These are phyloP conservation scores for Marasmius oreades DNA, from an alignment of 1,284 basidiomycete species.

Conservation along the genomic window DNA sequence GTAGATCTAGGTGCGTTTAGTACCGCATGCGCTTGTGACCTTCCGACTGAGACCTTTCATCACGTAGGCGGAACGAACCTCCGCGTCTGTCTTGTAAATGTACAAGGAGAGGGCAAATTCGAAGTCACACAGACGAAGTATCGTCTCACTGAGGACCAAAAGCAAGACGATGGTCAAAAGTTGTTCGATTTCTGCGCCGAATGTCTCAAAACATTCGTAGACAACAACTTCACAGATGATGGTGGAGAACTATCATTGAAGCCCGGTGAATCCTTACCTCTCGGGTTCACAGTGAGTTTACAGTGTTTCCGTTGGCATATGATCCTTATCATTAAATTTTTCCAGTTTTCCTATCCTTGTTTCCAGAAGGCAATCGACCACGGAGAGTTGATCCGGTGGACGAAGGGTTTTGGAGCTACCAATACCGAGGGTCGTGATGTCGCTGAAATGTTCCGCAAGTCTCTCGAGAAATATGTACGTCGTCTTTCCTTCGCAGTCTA, in stretches of 20 bases:
- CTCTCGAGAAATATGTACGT: conserved; percentile 72
- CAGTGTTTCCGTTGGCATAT: conserved; percentile 1
- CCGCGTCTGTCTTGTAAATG: conserved; percentile 93
- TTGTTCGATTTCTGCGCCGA: conserved; percentile 98
- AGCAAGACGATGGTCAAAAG: conserved; percentile 93
- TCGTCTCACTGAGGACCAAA: conserved; percentile 95
- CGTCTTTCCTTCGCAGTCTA: neutral
- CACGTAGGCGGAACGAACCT: conserved; percentile 86
- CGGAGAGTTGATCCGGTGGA: conserved; percentile 95
- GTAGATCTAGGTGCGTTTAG: conserved; percentile 80
- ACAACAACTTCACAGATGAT: conserved; percentile 64
- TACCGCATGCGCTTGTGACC: neutral
- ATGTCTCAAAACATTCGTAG: conserved; percentile 87
- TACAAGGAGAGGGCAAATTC: conserved; percentile 92
- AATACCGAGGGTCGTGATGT: conserved; percentile 95
- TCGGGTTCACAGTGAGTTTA: conserved; percentile 86
- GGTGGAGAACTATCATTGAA: conserved; percentile 57
- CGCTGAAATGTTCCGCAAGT: conserved; percentile 86
- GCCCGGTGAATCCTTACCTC: conserved; percentile 71
- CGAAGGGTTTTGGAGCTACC: conserved; percentile 93
- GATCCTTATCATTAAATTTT: neutral
- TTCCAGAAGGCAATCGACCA: conserved; percentile 94
- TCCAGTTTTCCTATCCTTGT: conserved; percentile 90
- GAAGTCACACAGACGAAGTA: conserved; percentile 98
- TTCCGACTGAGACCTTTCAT: neutral